phyloP scores from a whole-genome alignment of 2,329 filamentous ascomycete species.

The Leptographium flavum region DNA sequence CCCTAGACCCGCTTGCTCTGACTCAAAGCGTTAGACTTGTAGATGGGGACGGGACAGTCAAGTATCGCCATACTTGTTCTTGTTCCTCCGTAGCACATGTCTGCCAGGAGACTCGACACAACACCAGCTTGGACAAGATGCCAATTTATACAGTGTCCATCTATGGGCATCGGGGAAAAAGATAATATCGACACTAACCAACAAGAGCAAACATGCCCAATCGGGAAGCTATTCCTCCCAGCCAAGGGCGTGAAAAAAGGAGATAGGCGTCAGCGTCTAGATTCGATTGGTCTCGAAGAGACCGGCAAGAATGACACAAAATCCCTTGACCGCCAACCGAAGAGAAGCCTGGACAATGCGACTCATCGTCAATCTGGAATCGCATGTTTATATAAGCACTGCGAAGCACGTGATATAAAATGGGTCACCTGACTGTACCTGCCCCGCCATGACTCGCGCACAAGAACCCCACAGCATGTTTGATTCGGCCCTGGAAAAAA shows the following conservation, averaged over 20 bases:
- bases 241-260: neutral
- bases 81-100: neutral
- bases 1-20: neutral
- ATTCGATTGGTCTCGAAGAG: too few relatives aligned
- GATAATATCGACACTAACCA: neutral
- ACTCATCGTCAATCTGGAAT: too few relatives aligned
- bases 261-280: too few relatives aligned
- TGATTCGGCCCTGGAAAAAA: conserved; percentile 1
- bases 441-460: conserved; percentile 3
- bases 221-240: too few relatives aligned
- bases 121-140: neutral
- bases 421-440: neutral
- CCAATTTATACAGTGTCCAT: too few relatives aligned
- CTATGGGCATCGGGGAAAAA: too few relatives aligned
- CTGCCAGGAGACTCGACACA: too few relatives aligned
- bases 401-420: too few relatives aligned
- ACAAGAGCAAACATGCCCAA: neutral
- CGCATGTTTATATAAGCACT: too few relatives aligned
- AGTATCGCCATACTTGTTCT: neutral
- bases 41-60: neutral
- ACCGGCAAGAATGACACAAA: too few relatives aligned
- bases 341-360: too few relatives aligned
- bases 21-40: neutral
- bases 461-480: conserved; percentile 3
- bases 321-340: too few relatives aligned